phyloP scores from a whole-genome alignment of 2,329 filamentous ascomycete genomes.

The Alternaria solani region DNA sequence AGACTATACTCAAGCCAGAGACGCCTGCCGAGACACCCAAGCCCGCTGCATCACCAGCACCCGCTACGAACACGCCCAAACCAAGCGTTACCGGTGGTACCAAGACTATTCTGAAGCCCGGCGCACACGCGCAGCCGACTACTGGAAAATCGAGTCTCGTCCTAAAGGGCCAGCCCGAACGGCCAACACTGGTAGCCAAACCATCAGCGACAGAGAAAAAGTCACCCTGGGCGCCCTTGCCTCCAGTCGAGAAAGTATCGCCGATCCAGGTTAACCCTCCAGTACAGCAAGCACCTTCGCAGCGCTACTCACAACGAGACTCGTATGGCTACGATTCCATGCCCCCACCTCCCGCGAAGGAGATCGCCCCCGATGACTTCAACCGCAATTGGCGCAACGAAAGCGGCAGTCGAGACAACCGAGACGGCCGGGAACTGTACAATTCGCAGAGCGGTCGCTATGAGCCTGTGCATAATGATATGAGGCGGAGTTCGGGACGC shows the following conservation, averaged over 20 bases:
- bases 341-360: conserved; percentile 68
- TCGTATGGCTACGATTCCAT: conserved; percentile 63
- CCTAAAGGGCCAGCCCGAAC: conserved; percentile 72
- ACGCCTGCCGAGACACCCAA: conserved; percentile 52
- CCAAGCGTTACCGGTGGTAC: conserved; percentile 49
- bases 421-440: conserved; percentile 75
- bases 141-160: conserved; percentile 63
- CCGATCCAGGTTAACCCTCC: conserved; percentile 70
- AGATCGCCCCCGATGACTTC: conserved; percentile 94
- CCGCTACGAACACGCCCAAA: conserved; percentile 44
- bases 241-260: conserved; percentile 82
- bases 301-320: conserved; percentile 65
- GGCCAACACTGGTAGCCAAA: conserved; percentile 76
- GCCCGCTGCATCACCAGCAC: conserved; percentile 23
- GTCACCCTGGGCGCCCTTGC: conserved; percentile 89
- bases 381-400: conserved; percentile 84
- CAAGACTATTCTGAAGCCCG: conserved; percentile 61
- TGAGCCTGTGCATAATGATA: conserved; percentile 78
- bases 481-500: conserved; percentile 71
- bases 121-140: conserved; percentile 45
- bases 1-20: conserved; percentile 33
- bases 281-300: conserved; percentile 50
- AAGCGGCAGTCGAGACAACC: conserved; percentile 61
- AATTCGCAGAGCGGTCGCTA: conserved; percentile 96
- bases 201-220: conserved; percentile 76